A percentile compares a stretch with the other conserved stretches of the same genome.
phyloP scores from a whole-genome alignment of 371 early-diverging fungal species.

The Apophysomyces sp. region DNA sequence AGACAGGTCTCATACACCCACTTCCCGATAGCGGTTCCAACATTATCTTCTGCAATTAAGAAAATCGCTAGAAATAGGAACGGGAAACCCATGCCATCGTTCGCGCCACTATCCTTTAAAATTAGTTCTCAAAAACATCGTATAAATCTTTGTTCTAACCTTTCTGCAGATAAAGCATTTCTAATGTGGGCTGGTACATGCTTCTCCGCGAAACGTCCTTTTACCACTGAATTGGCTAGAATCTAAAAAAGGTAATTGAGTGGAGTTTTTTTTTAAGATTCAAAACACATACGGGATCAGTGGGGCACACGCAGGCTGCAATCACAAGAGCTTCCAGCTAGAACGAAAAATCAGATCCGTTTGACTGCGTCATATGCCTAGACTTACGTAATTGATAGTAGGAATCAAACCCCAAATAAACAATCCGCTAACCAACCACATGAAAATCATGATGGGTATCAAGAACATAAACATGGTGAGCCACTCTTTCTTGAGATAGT shows the following conservation, averaged over 20 bases:
- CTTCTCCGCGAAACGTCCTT: conserved; percentile 95
- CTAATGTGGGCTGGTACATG: conserved; percentile 90
- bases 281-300: conserved; percentile 79
- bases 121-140: not conserved
- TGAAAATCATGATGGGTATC: conserved; percentile 81
- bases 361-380: not conserved
- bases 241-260: conserved; percentile 40
- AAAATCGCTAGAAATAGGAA: conserved; percentile 84
- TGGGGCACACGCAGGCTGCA: conserved; percentile 91
- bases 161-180: conserved; percentile 88
- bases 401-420: conserved; percentile 69
- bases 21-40: conserved; percentile 68
- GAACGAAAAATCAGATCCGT: not conserved
- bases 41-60: conserved; percentile 55
- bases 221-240: conserved; percentile 92
- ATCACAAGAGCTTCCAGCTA: conserved; percentile 75
- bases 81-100: conserved; percentile 88
- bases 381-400: conserved; percentile 61
- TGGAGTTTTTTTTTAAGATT: not conserved
- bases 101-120: conserved; percentile 62
- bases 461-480: conserved; percentile 75
- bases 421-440: conserved; percentile 82
- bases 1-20: conserved; percentile 79
- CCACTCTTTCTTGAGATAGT: conserved; percentile 60
- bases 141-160: conserved; percentile 21